Base-by-base conservation (phyloP, 768 basidiomycete genomes). In the Exidia glandulosa region DNA sequence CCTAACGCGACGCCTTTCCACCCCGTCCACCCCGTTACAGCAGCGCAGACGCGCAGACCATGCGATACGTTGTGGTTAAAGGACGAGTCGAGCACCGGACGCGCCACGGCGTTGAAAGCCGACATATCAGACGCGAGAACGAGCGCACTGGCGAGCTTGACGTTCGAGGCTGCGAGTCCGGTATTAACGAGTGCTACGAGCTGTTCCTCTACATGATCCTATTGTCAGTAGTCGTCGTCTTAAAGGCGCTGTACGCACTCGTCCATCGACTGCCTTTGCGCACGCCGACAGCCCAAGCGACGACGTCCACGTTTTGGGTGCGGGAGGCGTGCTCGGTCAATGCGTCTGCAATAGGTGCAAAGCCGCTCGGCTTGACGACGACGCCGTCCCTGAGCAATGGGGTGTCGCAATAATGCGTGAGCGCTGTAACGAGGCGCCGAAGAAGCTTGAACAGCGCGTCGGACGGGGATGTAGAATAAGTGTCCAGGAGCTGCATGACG, bases 341-440 rank as follows among this genome's bases (percentile, higher is more conserved):
- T 10, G 81, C 64, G 19, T 88, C 82, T 2, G 79, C 78, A 2
- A 90, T 64, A 0, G 77, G 66, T 3, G 77, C 67, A 67, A 88
- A 91, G 27, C 56, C 85, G 79, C 27, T 87, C 83, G 0, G 86
- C 72, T 27, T 77, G 77, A 63, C 30, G 14, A n/a, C 12, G 12
- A 31, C 50, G 27, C 27, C 30, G 50, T 54, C 50, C 19, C 30
- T 31, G 19, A 31, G 7, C 6, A 27, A n/a, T 19, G 50, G 27
- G 25, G 25, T 14, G 30, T 86, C 86, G 69, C 86, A 85, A 65
- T 95, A 91, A 67, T 95, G 94, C 23, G 88, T 82, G 12, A 92
- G 72, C 1, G 91, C 85, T 0, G 91, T 94, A 2, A 92, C 72
- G 1, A 86, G 74, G 33, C 91, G 83, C 9, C 88, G 85, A 32